These are phyloP conservation scores for Chalaropsis ovoidea DNA, from an alignment of 2,329 filamentous ascomycete species.

Conservation along the genomic window DNA sequence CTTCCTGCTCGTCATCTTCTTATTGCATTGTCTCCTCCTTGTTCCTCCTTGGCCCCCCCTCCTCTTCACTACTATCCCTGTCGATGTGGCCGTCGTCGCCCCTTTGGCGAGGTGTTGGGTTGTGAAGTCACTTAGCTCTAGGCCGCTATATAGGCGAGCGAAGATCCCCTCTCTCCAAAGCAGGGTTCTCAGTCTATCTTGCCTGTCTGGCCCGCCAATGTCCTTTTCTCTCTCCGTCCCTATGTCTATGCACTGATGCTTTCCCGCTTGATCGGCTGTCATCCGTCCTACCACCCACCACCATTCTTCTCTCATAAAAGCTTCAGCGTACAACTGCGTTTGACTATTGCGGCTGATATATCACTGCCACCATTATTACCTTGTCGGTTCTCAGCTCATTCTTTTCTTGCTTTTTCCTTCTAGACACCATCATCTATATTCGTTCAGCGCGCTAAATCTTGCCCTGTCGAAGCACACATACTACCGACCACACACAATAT, in stretches of 20 bases:
- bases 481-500: background rate
- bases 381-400: conserved; percentile 8
- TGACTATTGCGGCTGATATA: background rate
- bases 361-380: conserved; percentile 3
- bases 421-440: background rate
- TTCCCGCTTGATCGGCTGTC: conserved; percentile 12
- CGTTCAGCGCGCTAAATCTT: conserved; percentile 6
- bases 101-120: background rate
- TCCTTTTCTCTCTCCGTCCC: conserved; percentile 2
- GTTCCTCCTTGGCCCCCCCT: background rate
- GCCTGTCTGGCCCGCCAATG: background rate
- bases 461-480: conserved; percentile 3
- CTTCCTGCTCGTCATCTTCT: background rate
- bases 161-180: conserved; percentile 9
- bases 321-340: background rate
- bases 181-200: conserved; percentile 3
- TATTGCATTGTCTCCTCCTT: conserved; percentile 6
- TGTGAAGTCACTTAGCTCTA: conserved; percentile 2
- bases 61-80: background rate
- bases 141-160: conserved; percentile 13
- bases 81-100: background rate
- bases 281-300: conserved; percentile 5
- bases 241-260: background rate
- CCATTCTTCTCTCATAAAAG: conserved; percentile 10
- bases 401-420: conserved; percentile 5